A percentile compares a stretch with the other conserved stretches of the same genome.
Conservation (phyloP, 208 protist genomes). For the Trypanosoma avium region DNA sequence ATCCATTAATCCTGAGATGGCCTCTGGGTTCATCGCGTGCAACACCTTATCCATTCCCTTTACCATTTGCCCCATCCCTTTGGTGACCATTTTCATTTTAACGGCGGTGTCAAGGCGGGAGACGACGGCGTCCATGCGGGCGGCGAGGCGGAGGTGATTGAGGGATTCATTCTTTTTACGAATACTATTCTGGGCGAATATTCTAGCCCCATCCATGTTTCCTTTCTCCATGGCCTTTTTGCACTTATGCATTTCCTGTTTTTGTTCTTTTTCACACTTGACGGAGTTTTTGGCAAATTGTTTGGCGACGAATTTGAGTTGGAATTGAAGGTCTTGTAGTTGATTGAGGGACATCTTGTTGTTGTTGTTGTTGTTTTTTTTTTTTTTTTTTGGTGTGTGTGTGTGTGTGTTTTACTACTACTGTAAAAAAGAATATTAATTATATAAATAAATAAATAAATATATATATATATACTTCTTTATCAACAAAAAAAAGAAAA, state of each 20-base stretch:
- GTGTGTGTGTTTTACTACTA: neutral
- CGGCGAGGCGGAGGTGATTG: constrained; percentile 96
- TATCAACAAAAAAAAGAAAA: too few relatives aligned
- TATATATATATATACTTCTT: too few relatives aligned
- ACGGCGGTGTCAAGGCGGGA: constrained; percentile 94
- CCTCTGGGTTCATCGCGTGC: constrained; percentile 91
- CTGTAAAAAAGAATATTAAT: neutral
- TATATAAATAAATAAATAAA: neutral
- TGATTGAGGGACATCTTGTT: constrained; percentile 73
- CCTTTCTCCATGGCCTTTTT: constrained; percentile 96
- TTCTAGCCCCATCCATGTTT: constrained; percentile 97
- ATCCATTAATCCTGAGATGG: constrained; percentile 94
- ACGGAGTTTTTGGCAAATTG: constrained; percentile 89
- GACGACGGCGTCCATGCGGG: constrained; percentile 96
- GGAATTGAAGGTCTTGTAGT: constrained; percentile 92
- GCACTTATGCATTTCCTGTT: constrained; percentile 90
- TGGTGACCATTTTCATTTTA: constrained; percentile 93
- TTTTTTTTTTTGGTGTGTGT: neutral
- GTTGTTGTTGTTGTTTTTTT: neutral
- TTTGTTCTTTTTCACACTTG: constrained; percentile 94
- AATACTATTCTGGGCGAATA: constrained; percentile 98
- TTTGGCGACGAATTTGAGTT: constrained; percentile 96
- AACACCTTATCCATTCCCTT: constrained; percentile 95
- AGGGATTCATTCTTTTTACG: constrained; percentile 96
- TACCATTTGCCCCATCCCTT: constrained; percentile 95